Base-by-base conservation (phyloP, 1,139 yeast species). In the Zygoascus hellenicus region DNA sequence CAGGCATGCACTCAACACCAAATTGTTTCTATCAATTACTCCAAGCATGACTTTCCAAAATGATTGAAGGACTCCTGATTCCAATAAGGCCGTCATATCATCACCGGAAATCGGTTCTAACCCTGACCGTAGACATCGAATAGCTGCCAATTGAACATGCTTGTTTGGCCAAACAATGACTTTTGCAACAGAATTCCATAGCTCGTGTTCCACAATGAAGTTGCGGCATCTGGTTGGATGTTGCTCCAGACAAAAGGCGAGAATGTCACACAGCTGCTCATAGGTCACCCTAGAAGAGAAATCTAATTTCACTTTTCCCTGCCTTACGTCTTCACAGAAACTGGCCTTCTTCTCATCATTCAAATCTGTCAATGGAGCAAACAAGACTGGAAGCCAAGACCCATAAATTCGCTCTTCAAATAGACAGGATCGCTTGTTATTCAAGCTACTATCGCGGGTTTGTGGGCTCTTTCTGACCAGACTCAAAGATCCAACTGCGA, bases 1-100 rank as follows among this genome's bases (percentile, higher is more conserved):
- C 46, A 89, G 70, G 54, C 94, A 77, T 2, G 94, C 75, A 0
- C 96, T 87, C 58, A 80, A 85, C 2, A 86, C 75, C 51, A 90
- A 68, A 58, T 81, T 84, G 59, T 83, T 80, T 40, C 68, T 67
- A 35, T 72, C 67, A 16, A 75, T 71, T 19, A 43, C 17, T 2
- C 31, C 35, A 15, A 78, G 75, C n/a, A 69, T 72, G 16, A 68
- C 65, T 51, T 85, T 71, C 48, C 80, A 69, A 1, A 63, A 63
- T 54, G 83, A 75, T n/a, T 31, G 19, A 31, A 43, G 13, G 6
- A 43, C 38, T 14, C 46, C 41, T 10, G 42, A 36, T 17, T 43
- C 41, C 26, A 36, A 34, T 17, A 43, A 16, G 14, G 31, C 32
- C 3, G 39, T 38, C 6, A 35, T 36, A 30, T 43, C 17, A 37